Evolutionary conservation across 176 grass and related monocot genomes (phyloP).

Genomic region (Dendrocalamus sinicus): DNA sequence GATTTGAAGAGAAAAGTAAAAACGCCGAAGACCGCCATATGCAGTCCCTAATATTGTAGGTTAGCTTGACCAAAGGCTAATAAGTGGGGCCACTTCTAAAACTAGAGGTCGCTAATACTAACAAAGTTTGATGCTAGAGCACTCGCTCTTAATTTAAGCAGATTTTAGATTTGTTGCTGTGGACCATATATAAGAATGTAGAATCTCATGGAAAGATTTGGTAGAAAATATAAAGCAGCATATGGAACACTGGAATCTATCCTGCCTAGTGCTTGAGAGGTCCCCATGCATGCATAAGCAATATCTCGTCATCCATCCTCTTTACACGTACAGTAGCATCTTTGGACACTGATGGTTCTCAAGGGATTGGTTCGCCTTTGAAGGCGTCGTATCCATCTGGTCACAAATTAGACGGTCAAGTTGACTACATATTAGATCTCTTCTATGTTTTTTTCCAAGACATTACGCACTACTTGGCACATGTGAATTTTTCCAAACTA

Average conservation of each 20-base stretch:
- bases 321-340: not conserved
- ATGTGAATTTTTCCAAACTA: not conserved
- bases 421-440: too few relatives aligned
- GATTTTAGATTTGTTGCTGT: not conserved
- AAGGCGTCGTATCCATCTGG: not conserved
- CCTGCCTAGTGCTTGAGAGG: conserved; percentile 14
- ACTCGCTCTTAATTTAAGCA: not conserved
- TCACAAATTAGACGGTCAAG: not conserved
- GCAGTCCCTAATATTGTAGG: too few relatives aligned
- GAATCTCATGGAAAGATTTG: not conserved
- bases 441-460: too few relatives aligned
- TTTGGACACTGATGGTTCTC: not conserved
- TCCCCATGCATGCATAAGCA: not conserved
- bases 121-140: not conserved
- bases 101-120: not conserved
- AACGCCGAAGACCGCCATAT: too few relatives aligned
- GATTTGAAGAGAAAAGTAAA: too few relatives aligned
- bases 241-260: not conserved
- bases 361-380: not conserved
- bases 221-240: not conserved
- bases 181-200: not conserved
- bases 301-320: too few relatives aligned
- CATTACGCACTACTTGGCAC: too few relatives aligned
- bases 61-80: too few relatives aligned
- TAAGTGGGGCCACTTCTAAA: too few relatives aligned